A percentile compares a stretch with the other conserved stretches of the same genome.
phyloP scores from a whole-genome alignment of 441 rosid genomes.

The Jatropha podagrica region DNA sequence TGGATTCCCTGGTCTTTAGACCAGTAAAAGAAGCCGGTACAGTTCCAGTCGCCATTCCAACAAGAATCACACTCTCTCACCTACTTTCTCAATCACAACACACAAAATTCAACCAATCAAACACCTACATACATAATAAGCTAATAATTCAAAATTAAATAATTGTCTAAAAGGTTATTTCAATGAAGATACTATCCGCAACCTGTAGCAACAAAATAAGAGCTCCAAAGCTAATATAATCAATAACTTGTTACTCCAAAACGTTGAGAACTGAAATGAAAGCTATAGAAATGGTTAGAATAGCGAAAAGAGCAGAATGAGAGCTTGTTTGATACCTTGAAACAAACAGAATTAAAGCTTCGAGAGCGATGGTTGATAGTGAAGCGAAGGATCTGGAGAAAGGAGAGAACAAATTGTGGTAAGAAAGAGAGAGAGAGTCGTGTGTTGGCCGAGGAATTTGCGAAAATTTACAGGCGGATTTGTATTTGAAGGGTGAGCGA shows the following conservation, averaged over 20 bases:
- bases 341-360: not conserved
- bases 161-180: too few species aligned
- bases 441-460: constrained; percentile 2
- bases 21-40: constrained; percentile 72
- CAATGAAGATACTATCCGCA: too few species aligned
- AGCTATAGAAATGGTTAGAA: not conserved
- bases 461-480: constrained; percentile 20
- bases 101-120: not conserved
- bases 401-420: constrained; percentile 6
- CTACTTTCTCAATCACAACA: constrained; percentile 28
- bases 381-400: constrained; percentile 1
- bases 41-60: constrained; percentile 71
- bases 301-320: not conserved
- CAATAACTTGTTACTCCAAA: too few species aligned
- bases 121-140: not conserved
- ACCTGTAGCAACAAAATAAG: too few species aligned
- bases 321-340: constrained; percentile 2
- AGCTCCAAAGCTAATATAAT: too few species aligned
- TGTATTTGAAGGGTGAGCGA: constrained; percentile 2
- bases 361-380: not conserved
- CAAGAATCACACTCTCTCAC: constrained; percentile 30
- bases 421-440: not conserved
- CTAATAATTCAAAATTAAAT: not conserved
- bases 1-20: constrained; percentile 51
- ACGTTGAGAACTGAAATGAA: not conserved